Evolutionary conservation across 305 asterid genomes (phyloP).

Genomic region (Solanum chacoense): DNA sequence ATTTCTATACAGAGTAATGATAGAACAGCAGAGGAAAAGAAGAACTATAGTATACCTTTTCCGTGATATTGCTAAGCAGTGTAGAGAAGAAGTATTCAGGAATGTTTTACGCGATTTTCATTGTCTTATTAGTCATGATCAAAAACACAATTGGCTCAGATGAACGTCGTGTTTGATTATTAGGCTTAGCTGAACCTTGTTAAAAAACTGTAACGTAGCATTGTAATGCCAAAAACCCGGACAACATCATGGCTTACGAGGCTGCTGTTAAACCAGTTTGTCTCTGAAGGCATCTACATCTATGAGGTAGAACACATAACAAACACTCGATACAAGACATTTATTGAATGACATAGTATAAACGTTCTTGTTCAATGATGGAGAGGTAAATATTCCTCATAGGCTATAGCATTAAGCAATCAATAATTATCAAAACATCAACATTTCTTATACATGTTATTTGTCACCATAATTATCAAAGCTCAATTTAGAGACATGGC

Average conservation of each 20-base stretch:
- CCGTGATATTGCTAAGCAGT: neutral
- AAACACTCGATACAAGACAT: neutral
- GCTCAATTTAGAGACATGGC: neutral
- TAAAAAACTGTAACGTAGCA: neutral
- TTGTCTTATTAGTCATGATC: neutral
- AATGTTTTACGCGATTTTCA: neutral
- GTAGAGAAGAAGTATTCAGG: neutral
- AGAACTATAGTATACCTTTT: neutral
- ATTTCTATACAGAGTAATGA: neutral
- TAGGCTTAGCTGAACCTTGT: neutral
- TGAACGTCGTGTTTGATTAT: neutral
- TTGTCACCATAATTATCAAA: neutral
- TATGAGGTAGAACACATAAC: neutral
- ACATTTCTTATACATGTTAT: neutral
- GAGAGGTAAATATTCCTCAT: neutral
- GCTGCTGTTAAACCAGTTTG: neutral
- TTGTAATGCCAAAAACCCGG: neutral
- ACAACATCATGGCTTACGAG: neutral
- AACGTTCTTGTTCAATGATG: neutral
- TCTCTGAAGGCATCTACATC: neutral
- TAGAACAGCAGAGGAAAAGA: neutral
- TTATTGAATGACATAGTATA: neutral
- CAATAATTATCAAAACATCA: neutral
- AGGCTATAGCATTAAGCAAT: neutral
- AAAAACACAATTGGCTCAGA: neutral